phyloP scores from a whole-genome alignment of 2,329 filamentous ascomycete species.

The Xylariaceae sp. region DNA sequence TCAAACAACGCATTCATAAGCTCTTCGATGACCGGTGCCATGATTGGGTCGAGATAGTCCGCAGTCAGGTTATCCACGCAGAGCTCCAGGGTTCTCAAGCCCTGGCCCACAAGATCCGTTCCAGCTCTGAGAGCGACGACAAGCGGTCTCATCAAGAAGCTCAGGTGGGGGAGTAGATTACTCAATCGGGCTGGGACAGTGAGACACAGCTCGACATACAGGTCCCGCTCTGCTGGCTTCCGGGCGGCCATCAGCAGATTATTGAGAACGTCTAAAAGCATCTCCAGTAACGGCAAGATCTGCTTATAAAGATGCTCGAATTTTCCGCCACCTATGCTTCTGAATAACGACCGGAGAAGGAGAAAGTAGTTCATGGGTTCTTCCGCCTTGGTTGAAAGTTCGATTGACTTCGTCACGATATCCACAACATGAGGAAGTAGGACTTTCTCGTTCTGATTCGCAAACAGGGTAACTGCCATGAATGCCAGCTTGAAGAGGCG shows the following conservation, averaged over 20 bases:
- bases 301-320: constrained; percentile 99
- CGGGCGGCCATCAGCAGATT: constrained; percentile 86
- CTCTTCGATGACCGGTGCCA: constrained; percentile 98
- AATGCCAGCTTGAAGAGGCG: constrained; percentile 97
- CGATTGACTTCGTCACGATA: constrained; percentile 95
- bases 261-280: constrained; percentile 95
- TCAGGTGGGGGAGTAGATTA: constrained; percentile 90
- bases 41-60: constrained; percentile 96
- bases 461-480: constrained; percentile 98
- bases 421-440: constrained; percentile 93
- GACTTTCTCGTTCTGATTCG: constrained; percentile 90
- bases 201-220: constrained; percentile 95
- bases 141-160: constrained; percentile 92
- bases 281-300: constrained; percentile 91
- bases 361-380: constrained; percentile 99
- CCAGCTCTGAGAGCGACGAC: constrained; percentile 93
- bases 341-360: constrained; percentile 83
- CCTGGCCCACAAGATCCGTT: constrained; percentile 91
- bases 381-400: constrained; percentile 89
- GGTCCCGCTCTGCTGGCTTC: constrained; percentile 84
- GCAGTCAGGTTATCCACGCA: constrained; percentile 98
- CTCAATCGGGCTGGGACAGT: constrained; percentile 93
- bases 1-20: constrained; percentile 97
- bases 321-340: constrained; percentile 93
- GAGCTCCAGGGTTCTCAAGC: constrained; percentile 85